Conservation (phyloP, 169 alveolate genomes). For the Amoebophrya sp. region DNA sequence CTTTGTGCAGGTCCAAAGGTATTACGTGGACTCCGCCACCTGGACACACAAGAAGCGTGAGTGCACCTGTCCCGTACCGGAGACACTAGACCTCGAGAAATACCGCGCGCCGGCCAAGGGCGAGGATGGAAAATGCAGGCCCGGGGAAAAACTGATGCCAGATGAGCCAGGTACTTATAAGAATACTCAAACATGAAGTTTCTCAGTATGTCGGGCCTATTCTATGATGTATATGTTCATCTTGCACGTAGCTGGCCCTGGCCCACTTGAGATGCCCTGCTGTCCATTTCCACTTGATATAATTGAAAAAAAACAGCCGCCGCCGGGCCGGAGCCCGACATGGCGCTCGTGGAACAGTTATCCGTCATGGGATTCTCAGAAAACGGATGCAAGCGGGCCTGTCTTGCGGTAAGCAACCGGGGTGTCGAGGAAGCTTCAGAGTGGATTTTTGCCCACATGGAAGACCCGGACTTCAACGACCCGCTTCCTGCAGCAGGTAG, state of each 20-base stretch:
- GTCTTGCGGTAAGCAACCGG: constrained; percentile 21
- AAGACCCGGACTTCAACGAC: not conserved
- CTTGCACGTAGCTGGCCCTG: too few species aligned
- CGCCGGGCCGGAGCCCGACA: not conserved
- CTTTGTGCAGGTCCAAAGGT: constrained; percentile 17
- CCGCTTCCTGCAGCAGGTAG: not conserved
- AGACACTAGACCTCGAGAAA: constrained; percentile 6
- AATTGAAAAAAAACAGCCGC: too few species aligned
- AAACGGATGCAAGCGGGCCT: constrained; percentile 25
- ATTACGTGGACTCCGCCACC: constrained; percentile 34
- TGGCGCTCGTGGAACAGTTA: not conserved
- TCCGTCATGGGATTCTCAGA: constrained; percentile 3
- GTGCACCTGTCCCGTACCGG: constrained; percentile 32
- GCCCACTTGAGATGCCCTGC: too few species aligned
- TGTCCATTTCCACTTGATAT: too few species aligned
- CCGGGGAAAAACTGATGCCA: constrained; percentile 25
- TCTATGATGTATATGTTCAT: too few species aligned
- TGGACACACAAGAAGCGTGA: constrained; percentile 25
- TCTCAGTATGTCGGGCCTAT: too few species aligned
- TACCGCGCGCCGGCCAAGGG: constrained; percentile 26
- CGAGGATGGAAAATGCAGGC: constrained; percentile 24
- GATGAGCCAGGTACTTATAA: too few species aligned
- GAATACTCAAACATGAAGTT: too few species aligned
- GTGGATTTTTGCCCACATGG: not conserved
- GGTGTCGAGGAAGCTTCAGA: constrained; percentile 2